Percentiles rank a stretch among this genome's conserved stretches.
Conservation (phyloP, 2,329 filamentous ascomycete genomes). For the Stemphylium beticola region DNA sequence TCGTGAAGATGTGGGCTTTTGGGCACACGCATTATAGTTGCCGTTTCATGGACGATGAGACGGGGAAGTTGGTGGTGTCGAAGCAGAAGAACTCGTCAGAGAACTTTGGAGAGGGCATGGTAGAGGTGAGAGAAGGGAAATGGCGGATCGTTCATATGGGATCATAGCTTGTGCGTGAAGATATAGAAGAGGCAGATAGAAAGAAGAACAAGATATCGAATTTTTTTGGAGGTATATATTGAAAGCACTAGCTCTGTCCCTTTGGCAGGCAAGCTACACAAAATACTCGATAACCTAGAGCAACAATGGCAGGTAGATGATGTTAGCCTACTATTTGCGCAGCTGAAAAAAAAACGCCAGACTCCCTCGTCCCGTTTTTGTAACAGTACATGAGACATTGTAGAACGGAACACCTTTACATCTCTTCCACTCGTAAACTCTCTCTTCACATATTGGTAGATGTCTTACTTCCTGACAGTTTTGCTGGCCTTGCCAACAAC, state of each 20-base stretch:
- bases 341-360: constrained; percentile 1
- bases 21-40: constrained; percentile 60
- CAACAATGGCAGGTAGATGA: not conserved
- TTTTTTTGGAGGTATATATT: not conserved
- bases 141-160: not conserved
- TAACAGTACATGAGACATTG: constrained; percentile 7
- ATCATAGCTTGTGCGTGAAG: not conserved
- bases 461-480: constrained; percentile 58
- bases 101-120: not conserved
- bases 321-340: not conserved
- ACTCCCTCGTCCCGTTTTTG: constrained; percentile 3
- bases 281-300: not conserved
- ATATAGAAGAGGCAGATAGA: not conserved
- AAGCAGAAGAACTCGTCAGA: constrained; percentile 41
- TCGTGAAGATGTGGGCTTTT: constrained; percentile 56
- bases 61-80: constrained; percentile 44
- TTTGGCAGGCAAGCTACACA: not conserved
- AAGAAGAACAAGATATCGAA: not conserved
- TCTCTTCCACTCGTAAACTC: constrained; percentile 1
- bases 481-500: constrained; percentile 64
- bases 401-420: not conserved
- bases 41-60: constrained; percentile 42
- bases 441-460: constrained; percentile 1
- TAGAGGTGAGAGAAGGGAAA: not conserved
- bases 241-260: no score